These are phyloP conservation scores for Exserohilum rostratum DNA, from an alignment of 2,329 filamentous ascomycete genomes.

Conservation along the genomic window DNA sequence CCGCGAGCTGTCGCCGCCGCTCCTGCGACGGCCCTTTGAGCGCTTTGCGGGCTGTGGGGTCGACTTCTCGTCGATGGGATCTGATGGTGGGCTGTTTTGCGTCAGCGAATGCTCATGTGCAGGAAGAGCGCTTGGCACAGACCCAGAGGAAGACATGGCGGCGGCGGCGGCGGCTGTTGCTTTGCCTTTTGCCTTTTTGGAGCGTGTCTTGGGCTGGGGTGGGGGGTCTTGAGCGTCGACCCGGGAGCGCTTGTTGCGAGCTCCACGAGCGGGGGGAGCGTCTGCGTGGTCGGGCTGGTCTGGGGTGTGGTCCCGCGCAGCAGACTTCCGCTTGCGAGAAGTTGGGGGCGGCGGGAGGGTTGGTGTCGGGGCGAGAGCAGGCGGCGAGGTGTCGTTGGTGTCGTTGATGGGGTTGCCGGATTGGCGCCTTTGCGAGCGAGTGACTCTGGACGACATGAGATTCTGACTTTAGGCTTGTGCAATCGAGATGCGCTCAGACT, in stretches of 20 bases:
- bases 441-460: slow-evolving; percentile 97
- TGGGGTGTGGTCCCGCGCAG: slow-evolving; percentile 52
- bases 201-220: slow-evolving; percentile 52
- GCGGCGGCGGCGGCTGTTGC: slow-evolving; percentile 49
- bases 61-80: slow-evolving; percentile 67
- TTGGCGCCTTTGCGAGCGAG: slow-evolving; percentile 91
- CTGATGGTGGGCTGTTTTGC: slow-evolving; percentile 63
- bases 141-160: slow-evolving; percentile 76
- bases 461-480: slow-evolving; percentile 43
- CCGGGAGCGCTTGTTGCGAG: slow-evolving; percentile 63
- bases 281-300: slow-evolving; percentile 53
- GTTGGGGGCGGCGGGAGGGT: slow-evolving; percentile 54
- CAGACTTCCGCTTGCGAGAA: slow-evolving; percentile 78
- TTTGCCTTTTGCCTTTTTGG: slow-evolving; percentile 66
- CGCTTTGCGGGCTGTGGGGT: slow-evolving; percentile 68
- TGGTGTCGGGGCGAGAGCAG: slow-evolving; percentile 47
- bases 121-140: slow-evolving; percentile 41
- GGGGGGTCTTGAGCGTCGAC: slow-evolving; percentile 62
- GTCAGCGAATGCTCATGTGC: slow-evolving; percentile 25
- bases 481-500: slow-evolving; percentile 39
- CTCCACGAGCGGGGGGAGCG: slow-evolving; percentile 41
- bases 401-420: slow-evolving; percentile 62
- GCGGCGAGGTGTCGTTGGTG: slow-evolving; percentile 47
- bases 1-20: slow-evolving; percentile 50
- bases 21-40: slow-evolving; percentile 78